Conservation (phyloP, 177 flowering plant genomes). For the Telopea speciosissima region DNA sequence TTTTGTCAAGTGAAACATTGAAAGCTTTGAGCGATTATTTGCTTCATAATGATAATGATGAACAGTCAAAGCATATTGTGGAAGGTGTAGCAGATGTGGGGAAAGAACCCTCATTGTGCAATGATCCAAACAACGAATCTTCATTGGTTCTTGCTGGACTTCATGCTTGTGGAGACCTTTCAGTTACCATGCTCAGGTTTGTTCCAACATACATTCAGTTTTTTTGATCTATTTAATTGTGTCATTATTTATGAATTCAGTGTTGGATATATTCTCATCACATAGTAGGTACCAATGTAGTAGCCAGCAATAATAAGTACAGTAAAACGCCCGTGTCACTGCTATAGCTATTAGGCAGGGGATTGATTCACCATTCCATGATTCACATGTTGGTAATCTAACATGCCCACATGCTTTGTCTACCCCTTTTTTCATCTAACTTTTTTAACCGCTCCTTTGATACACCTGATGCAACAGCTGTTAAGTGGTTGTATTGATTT, state of each 20-base stretch:
- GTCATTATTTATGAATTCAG: background rate
- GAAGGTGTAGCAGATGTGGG: constrained; percentile 6
- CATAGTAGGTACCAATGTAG: background rate
- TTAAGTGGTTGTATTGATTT: too few species aligned
- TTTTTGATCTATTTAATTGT: background rate
- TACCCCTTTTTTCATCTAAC: too few species aligned
- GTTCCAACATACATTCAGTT: constrained; percentile 8
- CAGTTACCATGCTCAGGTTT: constrained; percentile 85
- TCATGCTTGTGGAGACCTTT: constrained; percentile 97
- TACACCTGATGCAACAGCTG: too few species aligned
- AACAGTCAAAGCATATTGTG: constrained; percentile 14
- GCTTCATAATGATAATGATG: constrained; percentile 17
- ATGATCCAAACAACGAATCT: constrained; percentile 10
- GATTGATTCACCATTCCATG: background rate
- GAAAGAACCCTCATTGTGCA: constrained; percentile 6
- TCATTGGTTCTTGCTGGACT: constrained; percentile 85
- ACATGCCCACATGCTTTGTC: background rate
- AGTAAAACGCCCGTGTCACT: background rate
- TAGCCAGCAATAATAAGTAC: background rate
- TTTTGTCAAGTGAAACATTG: constrained; percentile 53
- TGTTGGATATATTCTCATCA: background rate
- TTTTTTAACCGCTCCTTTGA: too few species aligned
- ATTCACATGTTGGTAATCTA: background rate
- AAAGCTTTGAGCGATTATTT: constrained; percentile 35
- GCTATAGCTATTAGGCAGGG: background rate